These are phyloP conservation scores for Cucurbitaria berberidis DNA, from an alignment of 2,329 filamentous ascomycete species.

Conservation along the genomic window DNA sequence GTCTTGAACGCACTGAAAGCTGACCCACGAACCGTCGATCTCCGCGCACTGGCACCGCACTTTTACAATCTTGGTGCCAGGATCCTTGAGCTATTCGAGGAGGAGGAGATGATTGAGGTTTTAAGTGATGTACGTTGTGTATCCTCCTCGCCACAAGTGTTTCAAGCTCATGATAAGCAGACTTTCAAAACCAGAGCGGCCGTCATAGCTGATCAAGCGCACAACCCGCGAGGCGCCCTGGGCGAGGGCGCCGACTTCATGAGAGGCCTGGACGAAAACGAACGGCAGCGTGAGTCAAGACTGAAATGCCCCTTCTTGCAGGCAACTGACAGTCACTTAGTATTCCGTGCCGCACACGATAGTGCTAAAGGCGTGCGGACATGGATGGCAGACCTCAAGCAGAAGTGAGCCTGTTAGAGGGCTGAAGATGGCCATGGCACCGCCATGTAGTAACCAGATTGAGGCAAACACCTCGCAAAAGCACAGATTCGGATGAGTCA, in stretches of 20 bases:
- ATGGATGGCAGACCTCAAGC: conserved; percentile 54
- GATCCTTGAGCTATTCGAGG: conserved; percentile 90
- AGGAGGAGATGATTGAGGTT: conserved; percentile 76
- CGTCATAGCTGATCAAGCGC: conserved; percentile 86
- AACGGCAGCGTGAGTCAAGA: conserved; percentile 66
- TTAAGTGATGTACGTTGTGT: conserved; percentile 50
- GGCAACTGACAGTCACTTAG: conserved; percentile 34
- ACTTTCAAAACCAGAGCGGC: conserved; percentile 82
- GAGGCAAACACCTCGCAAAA: neutral
- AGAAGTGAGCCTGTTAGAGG: conserved; percentile 32
- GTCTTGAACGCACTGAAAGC: conserved; percentile 91
- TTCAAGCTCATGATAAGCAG: conserved; percentile 40
- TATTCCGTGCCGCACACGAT: conserved; percentile 57
- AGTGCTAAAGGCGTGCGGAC: conserved; percentile 54
- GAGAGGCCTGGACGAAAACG: conserved; percentile 86
- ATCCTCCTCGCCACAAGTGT: neutral
- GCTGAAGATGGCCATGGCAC: neutral
- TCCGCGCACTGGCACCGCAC: conserved; percentile 82
- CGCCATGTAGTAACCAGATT: neutral
- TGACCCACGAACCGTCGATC: conserved; percentile 81
- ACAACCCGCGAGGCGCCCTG: conserved; percentile 76
- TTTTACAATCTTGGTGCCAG: conserved; percentile 87
- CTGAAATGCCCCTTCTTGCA: neutral
- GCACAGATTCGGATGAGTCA: neutral
- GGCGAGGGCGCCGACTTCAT: conserved; percentile 79